These are phyloP conservation scores for Malassezia caprae DNA, from an alignment of 1,284 basidiomycete genomes.

Conservation along the genomic window DNA sequence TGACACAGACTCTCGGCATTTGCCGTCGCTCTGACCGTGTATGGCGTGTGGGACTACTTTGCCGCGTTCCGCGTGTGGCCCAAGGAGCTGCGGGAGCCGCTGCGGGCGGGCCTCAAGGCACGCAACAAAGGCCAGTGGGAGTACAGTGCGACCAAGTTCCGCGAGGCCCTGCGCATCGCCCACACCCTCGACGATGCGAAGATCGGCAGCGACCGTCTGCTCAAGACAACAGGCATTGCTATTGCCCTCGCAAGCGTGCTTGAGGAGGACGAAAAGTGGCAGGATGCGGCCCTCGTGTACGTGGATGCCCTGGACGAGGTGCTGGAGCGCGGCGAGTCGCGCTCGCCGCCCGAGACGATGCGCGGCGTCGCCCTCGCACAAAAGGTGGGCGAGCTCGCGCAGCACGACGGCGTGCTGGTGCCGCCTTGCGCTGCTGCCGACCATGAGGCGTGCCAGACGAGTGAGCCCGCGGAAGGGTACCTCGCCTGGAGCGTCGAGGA, in stretches of 20 bases:
- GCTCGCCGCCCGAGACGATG: constrained; percentile 27
- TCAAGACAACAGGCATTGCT: constrained; percentile 46
- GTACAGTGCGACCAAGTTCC: constrained; percentile 34
- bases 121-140: constrained; percentile 35
- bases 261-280: constrained; percentile 29
- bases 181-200: constrained; percentile 11
- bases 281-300: constrained; percentile 25
- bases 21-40: constrained; percentile 37
- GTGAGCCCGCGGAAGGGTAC: constrained; percentile 36
- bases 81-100: constrained; percentile 35
- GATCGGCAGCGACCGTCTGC: constrained; percentile 23
- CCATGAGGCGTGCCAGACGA: constrained; percentile 12
- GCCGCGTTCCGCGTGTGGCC: constrained; percentile 47
- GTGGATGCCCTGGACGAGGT: constrained; percentile 37
- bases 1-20: constrained; percentile 24
- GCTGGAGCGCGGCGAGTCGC: constrained; percentile 16
- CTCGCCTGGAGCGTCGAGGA: constrained; percentile 48
- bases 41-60: constrained; percentile 40
- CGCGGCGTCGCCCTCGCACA: constrained; percentile 37
- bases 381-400: constrained; percentile 35
- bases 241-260: constrained; percentile 42
- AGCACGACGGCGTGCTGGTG: constrained; percentile 20
- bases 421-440: constrained; percentile 14
- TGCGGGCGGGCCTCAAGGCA: constrained; percentile 43
- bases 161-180: constrained; percentile 31